Evolutionary conservation across 2,329 filamentous ascomycete genomes (phyloP).

Genomic region (Cercospora sesami): DNA sequence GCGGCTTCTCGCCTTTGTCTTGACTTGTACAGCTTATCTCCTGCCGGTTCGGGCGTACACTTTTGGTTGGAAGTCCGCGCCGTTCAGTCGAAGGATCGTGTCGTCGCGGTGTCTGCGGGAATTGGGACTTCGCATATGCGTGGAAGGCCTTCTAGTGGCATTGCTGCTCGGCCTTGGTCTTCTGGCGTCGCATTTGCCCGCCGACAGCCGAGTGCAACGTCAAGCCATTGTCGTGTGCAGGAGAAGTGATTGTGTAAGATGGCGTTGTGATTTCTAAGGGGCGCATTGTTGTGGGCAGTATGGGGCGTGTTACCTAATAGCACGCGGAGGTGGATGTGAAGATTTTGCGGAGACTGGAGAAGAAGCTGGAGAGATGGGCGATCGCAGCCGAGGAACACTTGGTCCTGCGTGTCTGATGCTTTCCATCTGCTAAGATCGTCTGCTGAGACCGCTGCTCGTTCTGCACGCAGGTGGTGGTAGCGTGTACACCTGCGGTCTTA

Average conservation of each 20-base stretch:
- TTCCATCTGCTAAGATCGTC: neutral
- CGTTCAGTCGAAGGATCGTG: constrained; percentile 14
- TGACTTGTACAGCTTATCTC: constrained; percentile 20
- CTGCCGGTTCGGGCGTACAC: constrained; percentile 19
- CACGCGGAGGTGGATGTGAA: constrained; percentile 2
- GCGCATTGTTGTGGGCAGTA: neutral
- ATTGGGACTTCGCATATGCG: constrained; percentile 8
- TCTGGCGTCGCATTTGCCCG: constrained; percentile 17
- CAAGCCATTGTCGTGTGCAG: neutral
- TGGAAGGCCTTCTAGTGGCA: constrained; percentile 7
- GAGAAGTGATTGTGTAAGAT: neutral
- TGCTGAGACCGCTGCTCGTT: neutral
- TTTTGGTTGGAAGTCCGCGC: constrained; percentile 25
- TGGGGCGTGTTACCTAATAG: constrained; percentile 34
- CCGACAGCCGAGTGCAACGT: constrained; percentile 17
- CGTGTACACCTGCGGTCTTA: constrained; percentile 3
- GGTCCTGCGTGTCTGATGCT: neutral
- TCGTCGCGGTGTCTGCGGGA: neutral
- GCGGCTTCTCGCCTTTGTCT: constrained; percentile 18
- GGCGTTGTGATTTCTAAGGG: neutral
- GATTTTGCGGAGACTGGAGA: constrained; percentile 47
- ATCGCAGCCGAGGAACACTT: constrained; percentile 5
- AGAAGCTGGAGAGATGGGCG: constrained; percentile 40
- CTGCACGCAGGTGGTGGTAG: constrained; percentile 3
- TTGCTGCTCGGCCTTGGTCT: constrained; percentile 21